phyloP scores from a whole-genome alignment of 2,329 filamentous ascomycete genomes.

The Fusarium beomiforme region DNA sequence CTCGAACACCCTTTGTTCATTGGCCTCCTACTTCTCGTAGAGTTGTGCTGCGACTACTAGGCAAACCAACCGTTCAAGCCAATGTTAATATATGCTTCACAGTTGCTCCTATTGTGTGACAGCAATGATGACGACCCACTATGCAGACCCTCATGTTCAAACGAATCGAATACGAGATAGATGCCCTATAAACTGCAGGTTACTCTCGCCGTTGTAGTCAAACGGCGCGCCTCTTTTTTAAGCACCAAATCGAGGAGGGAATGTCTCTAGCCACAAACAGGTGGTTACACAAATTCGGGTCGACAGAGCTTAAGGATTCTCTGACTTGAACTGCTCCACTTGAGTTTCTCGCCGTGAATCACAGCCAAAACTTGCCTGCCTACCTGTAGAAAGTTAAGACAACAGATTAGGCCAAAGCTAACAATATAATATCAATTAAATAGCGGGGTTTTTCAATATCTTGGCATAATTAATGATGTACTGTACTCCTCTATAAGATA shows the following conservation, averaged over 20 bases:
- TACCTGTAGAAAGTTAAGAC: not conserved
- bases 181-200: not conserved
- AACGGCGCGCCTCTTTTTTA: not conserved
- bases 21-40: not conserved
- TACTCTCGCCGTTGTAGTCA: not conserved
- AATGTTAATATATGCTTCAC: not conserved
- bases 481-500: not conserved
- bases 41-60: not conserved
- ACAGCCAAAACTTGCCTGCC: not conserved
- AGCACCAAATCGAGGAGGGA: not conserved
- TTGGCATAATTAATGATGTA: too few species aligned
- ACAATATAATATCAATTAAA: not conserved
- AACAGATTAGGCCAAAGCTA: not conserved
- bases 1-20: too few species aligned
- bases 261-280: not conserved
- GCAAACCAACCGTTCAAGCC: not conserved
- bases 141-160: not conserved
- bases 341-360: not conserved
- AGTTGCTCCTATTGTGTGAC: not conserved
- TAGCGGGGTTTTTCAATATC: too few species aligned
- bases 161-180: not conserved
- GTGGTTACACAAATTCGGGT: not conserved
- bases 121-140: not conserved
- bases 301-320: not conserved
- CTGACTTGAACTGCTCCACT: too few species aligned